phyloP scores from a whole-genome alignment of 495 filamentous ascomycete genomes.

The Penicillium tannophilum region DNA sequence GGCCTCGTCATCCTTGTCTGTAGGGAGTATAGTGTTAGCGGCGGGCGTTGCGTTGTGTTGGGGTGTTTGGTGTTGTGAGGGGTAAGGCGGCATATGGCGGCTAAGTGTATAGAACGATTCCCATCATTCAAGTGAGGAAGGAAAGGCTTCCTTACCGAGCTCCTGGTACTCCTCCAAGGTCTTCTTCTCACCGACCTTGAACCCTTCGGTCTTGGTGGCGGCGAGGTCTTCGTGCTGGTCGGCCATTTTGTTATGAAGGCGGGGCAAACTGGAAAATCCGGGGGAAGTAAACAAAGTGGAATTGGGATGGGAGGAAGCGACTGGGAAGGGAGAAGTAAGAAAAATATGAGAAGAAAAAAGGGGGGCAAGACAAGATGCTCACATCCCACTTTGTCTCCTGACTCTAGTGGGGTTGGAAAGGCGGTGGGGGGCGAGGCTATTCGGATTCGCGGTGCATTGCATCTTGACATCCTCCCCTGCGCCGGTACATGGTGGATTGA shows the following conservation, averaged over 20 bases:
- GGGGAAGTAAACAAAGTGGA: conserved; percentile 7
- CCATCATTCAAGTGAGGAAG: not conserved
- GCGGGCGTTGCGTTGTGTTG: conserved; percentile 1
- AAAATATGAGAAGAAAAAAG: conserved; percentile 7
- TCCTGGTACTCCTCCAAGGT: conserved; percentile 88
- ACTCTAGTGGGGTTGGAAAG: conserved; percentile 49
- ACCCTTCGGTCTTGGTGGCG: conserved; percentile 86
- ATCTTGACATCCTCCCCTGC: not conserved
- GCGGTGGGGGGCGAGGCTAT: conserved; percentile 44
- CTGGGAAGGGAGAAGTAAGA: conserved; percentile 1
- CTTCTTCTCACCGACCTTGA: conserved; percentile 98
- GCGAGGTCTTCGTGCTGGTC: conserved; percentile 76
- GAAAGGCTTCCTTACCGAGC: conserved; percentile 67
- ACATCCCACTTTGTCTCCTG: conserved; percentile 23
- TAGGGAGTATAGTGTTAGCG: conserved; percentile 13
- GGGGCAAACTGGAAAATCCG: conserved; percentile 4
- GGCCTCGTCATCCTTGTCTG: conserved; percentile 79
- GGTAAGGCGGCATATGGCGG: not conserved
- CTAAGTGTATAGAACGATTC: not conserved
- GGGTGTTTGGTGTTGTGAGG: not conserved
- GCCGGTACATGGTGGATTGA: not conserved
- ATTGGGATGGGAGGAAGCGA: conserved; percentile 5
- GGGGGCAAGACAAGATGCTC: conserved; percentile 11
- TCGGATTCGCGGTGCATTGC: conserved; percentile 17
- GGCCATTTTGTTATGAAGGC: conserved; percentile 58